Evolutionary conservation across 495 filamentous ascomycete species (phyloP).

Genomic region (Penicillium lividum): DNA sequence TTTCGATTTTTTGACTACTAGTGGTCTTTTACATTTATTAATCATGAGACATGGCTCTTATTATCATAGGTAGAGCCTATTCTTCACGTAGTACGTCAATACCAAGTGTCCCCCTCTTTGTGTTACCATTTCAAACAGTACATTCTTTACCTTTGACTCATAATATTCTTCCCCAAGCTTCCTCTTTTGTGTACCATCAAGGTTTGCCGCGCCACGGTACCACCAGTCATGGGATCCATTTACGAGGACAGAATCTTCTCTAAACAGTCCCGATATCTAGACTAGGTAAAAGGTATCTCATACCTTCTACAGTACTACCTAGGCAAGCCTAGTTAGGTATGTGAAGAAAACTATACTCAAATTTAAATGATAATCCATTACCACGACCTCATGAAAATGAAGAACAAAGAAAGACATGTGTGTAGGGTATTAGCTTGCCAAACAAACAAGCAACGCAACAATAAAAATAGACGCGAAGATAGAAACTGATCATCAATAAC

Average conservation of each 20-base stretch:
- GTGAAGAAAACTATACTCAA: neutral
- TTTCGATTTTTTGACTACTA: too few species aligned
- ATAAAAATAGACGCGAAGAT: neutral
- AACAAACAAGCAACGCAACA: neutral
- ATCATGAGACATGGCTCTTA: neutral
- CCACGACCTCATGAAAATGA: neutral
- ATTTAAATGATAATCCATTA: neutral
- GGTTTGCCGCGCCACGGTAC: neutral
- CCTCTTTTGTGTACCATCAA: neutral
- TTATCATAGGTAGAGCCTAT: neutral
- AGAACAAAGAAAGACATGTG: conserved; percentile 14
- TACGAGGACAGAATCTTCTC: neutral
- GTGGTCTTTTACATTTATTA: neutral
- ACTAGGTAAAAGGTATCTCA: neutral
- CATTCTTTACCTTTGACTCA: neutral
- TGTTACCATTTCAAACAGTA: neutral
- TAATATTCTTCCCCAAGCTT: neutral
- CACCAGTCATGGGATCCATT: neutral
- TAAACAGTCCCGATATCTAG: neutral
- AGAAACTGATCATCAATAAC: neutral
- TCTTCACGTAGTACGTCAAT: neutral
- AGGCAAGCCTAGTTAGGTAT: neutral
- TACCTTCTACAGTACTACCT: neutral
- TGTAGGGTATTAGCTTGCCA: conserved; percentile 31
- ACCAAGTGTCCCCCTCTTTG: neutral